These are phyloP conservation scores for Striga hermonthica DNA, from an alignment of 305 asterid genomes.

Conservation along the genomic window DNA sequence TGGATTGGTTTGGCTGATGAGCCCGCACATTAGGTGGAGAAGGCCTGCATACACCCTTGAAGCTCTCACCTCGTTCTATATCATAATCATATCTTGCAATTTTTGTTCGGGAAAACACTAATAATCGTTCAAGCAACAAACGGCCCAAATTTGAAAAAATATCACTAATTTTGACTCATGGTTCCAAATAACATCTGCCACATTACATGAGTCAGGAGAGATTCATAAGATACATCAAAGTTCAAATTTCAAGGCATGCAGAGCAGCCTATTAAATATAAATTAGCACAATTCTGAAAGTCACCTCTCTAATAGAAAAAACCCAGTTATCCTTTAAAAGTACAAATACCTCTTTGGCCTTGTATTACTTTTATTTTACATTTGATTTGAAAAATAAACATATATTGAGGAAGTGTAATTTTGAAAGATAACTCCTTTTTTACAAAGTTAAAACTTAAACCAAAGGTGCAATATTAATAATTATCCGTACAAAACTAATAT, in stretches of 20 bases:
- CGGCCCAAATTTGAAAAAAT: conserved; percentile 1
- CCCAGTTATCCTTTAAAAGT: neutral
- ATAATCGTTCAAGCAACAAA: conserved; percentile 19
- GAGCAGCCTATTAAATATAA: neutral
- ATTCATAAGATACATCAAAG: neutral
- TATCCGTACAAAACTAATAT: neutral
- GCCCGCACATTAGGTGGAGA: conserved; percentile 38
- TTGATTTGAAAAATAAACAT: neutral
- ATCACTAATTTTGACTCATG: neutral
- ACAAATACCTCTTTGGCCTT: neutral
- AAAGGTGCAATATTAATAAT: neutral
- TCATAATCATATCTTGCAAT: conserved; percentile 5
- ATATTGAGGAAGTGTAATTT: neutral
- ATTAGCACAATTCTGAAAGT: neutral
- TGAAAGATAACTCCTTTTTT: neutral
- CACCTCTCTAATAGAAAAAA: neutral
- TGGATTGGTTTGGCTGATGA: conserved; percentile 43
- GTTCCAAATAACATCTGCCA: conserved; percentile 17
- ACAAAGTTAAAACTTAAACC: neutral
- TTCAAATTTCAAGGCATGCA: conserved; percentile 19
- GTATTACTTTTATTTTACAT: neutral
- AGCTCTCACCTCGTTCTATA: conserved; percentile 15
- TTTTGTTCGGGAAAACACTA: conserved; percentile 16
- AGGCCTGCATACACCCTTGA: conserved; percentile 39
- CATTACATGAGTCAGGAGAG: neutral